Conservation (phyloP, 805 yeast genomes). For the Isabelozyma pseudorhagii region DNA sequence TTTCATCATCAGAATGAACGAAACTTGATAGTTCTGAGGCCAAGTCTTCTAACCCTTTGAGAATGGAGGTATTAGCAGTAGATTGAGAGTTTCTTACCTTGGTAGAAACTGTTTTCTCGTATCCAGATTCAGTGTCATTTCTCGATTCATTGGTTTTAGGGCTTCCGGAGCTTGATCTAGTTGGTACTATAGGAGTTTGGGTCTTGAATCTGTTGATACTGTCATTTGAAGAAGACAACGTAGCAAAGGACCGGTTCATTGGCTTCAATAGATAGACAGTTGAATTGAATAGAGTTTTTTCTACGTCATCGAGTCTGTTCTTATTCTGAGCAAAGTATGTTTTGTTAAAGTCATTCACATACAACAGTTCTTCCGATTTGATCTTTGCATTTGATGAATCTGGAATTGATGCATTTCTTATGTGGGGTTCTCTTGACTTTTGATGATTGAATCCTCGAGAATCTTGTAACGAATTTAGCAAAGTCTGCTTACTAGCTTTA, state of each 20-base stretch:
- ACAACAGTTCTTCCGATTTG: neutral
- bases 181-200: neutral
- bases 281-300: slow-evolving; percentile 9
- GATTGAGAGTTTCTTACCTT: slow-evolving; percentile 16
- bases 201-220: slow-evolving; percentile 6
- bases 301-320: slow-evolving; percentile 1
- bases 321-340: slow-evolving; percentile 9
- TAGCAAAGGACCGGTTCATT: slow-evolving; percentile 27
- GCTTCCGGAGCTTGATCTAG: no score
- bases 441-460: neutral
- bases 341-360: slow-evolving; percentile 20
- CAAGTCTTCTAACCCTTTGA: slow-evolving; percentile 25
- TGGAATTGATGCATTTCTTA: neutral
- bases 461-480: neutral
- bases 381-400: neutral
- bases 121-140: neutral
- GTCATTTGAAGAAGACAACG: slow-evolving; percentile 21
- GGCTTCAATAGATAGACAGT: slow-evolving; percentile 27
- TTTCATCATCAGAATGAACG: slow-evolving; percentile 7
- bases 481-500: neutral
- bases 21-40: slow-evolving; percentile 22
- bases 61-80: slow-evolving; percentile 22
- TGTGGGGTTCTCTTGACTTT: neutral
- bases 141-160: neutral
- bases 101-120: neutral